Evolutionary conservation across 2,329 filamentous ascomycete genomes (phyloP).

Genomic region (Leptoxyphium fumago): DNA sequence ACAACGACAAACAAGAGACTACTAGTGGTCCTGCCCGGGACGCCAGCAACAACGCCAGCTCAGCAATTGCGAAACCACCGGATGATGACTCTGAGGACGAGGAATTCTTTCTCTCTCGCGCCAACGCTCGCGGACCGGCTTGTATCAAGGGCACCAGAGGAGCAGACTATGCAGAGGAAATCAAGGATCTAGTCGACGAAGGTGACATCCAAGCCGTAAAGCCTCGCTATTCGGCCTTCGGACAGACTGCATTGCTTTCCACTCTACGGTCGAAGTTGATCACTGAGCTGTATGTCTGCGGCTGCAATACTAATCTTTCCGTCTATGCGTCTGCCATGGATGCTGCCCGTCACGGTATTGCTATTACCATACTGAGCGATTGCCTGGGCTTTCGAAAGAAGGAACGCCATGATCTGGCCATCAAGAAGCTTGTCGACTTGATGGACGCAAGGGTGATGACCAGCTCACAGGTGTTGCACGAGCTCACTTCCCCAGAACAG

Average conservation of each 20-base stretch:
- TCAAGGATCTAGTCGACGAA: constrained; percentile 36
- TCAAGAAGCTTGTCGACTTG: constrained; percentile 56
- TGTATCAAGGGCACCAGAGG: constrained; percentile 30
- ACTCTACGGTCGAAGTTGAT: constrained; percentile 73
- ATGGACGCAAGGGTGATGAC: constrained; percentile 56
- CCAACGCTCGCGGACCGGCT: constrained; percentile 24
- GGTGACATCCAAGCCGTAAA: constrained; percentile 48
- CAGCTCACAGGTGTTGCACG: constrained; percentile 32
- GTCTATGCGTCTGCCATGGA: constrained; percentile 86
- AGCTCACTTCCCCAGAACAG: constrained; percentile 6
- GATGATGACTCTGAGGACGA: constrained; percentile 19
- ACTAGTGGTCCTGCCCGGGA: background rate
- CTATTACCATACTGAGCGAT: constrained; percentile 76
- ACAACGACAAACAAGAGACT: background rate
- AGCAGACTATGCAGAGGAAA: constrained; percentile 34
- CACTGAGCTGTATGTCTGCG: constrained; percentile 80
- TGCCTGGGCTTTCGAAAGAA: constrained; percentile 70
- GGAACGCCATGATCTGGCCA: constrained; percentile 52
- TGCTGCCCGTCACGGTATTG: constrained; percentile 72
- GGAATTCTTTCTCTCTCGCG: constrained; percentile 30
- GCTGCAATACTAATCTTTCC: constrained; percentile 72
- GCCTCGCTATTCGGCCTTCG: constrained; percentile 77
- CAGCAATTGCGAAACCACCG: background rate
- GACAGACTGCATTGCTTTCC: constrained; percentile 55
- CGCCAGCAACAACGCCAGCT: too few relatives aligned